Conservation (phyloP, 345 rosid species). For the Hypericum androsaemum region DNA sequence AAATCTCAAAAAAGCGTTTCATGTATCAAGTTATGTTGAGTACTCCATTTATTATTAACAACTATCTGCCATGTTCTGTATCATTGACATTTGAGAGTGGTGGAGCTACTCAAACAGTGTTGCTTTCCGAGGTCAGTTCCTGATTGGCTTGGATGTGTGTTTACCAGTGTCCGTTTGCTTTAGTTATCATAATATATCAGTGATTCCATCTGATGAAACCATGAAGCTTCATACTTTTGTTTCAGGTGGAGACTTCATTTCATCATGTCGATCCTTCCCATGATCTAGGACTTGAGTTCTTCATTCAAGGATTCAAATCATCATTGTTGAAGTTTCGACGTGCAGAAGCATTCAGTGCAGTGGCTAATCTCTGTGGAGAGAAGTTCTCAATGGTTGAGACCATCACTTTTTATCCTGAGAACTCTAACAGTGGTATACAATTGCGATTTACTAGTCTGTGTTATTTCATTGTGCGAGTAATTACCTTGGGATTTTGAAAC, state of each 20-base stretch:
- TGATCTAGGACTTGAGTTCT: conserved; percentile 61
- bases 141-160: conserved; percentile 3
- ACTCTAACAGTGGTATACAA: conserved; percentile 37
- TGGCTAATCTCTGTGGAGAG: conserved; percentile 66
- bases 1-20: conserved; percentile 33
- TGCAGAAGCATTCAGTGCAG: conserved; percentile 51
- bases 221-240: conserved; percentile 6
- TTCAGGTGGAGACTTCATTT: conserved; percentile 63
- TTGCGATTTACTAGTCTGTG: neutral
- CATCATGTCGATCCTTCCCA: conserved; percentile 85
- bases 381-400: conserved; percentile 59
- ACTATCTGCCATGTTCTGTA: conserved; percentile 65
- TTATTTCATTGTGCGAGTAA: conserved; percentile 2
- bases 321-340: conserved; percentile 63
- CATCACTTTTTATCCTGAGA: conserved; percentile 40
- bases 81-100: conserved; percentile 65
- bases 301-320: conserved; percentile 45
- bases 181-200: neutral
- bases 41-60: conserved; percentile 59
- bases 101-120: conserved; percentile 45
- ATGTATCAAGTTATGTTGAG: conserved; percentile 67
- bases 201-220: conserved; percentile 4
- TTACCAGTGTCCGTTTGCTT: conserved; percentile 8
- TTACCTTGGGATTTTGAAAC: conserved; percentile 9
- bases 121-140: conserved; percentile 70